These are phyloP conservation scores for Ganoderma boninense DNA, from an alignment of 1,284 basidiomycete species.

Conservation along the genomic window DNA sequence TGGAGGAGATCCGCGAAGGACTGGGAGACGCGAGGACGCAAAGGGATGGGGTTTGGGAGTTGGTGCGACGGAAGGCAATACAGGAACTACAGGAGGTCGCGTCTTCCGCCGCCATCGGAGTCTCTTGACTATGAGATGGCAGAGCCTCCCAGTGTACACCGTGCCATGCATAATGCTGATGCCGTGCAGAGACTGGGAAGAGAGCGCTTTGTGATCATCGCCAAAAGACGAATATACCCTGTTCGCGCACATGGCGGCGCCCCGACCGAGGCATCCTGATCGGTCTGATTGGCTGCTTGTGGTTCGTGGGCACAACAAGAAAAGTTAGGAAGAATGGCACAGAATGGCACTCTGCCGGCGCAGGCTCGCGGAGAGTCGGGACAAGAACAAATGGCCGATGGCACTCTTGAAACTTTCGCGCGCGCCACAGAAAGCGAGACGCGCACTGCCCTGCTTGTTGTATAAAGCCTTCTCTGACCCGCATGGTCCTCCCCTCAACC, in stretches of 20 bases:
- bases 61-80: conserved; percentile 75
- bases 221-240: not conserved
- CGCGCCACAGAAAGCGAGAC: conserved; percentile 1
- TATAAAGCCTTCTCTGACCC: conserved; percentile 20
- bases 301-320: not conserved
- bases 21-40: conserved; percentile 75
- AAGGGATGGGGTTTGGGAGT: conserved; percentile 74
- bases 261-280: not conserved
- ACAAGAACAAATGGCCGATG: not conserved
- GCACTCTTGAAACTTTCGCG: not conserved
- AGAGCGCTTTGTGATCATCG: conserved; percentile 11
- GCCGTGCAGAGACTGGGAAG: not conserved
- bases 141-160: conserved; percentile 8
- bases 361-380: not conserved
- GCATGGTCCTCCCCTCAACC: conserved; percentile 6
- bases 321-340: not conserved
- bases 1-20: conserved; percentile 81
- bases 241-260: not conserved
- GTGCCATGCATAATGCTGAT: not conserved
- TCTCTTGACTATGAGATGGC: conserved; percentile 30
- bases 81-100: conserved; percentile 76
- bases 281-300: not conserved
- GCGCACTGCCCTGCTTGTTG: conserved; percentile 2
- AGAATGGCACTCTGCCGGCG: not conserved
- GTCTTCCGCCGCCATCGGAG: conserved; percentile 40